Conservation (phyloP, 495 filamentous ascomycete genomes). For the Penicillium diatomitis region DNA sequence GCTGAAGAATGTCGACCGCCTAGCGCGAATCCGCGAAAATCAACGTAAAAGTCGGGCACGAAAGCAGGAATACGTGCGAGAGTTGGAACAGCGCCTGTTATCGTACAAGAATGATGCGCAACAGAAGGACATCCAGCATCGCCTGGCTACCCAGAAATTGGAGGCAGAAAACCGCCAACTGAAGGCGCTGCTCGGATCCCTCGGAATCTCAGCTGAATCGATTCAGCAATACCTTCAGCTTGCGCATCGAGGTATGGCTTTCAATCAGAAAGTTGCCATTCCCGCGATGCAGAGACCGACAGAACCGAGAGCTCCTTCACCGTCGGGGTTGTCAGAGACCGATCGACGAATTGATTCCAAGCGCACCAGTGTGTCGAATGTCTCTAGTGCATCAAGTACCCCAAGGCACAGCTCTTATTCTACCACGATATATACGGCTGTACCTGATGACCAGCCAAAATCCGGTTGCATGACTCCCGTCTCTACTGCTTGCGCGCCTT, state of each 20-base stretch:
- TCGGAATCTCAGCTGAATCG: constrained; percentile 17
- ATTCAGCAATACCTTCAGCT: constrained; percentile 25
- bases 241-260: constrained; percentile 9
- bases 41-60: constrained; percentile 70
- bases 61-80: constrained; percentile 64
- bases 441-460: not conserved
- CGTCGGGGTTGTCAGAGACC: not conserved
- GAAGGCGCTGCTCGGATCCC: constrained; percentile 15
- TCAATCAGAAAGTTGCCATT: constrained; percentile 30
- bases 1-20: constrained; percentile 24
- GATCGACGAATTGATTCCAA: not conserved
- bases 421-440: not conserved
- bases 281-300: constrained; percentile 18
- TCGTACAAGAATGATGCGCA: constrained; percentile 40
- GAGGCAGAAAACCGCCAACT: constrained; percentile 32
- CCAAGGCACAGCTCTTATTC: not conserved
- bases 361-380: not conserved
- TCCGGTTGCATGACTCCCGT: too few relatives aligned
- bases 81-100: constrained; percentile 58
- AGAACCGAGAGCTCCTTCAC: not conserved
- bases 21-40: constrained; percentile 58
- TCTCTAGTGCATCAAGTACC: not conserved
- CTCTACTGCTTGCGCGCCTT: not conserved
- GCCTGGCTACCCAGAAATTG: constrained; percentile 27
- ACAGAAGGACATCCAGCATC: constrained; percentile 28